Base-by-base conservation (phyloP, 495 filamentous ascomycete genomes). In the Neurospora intermedia region DNA sequence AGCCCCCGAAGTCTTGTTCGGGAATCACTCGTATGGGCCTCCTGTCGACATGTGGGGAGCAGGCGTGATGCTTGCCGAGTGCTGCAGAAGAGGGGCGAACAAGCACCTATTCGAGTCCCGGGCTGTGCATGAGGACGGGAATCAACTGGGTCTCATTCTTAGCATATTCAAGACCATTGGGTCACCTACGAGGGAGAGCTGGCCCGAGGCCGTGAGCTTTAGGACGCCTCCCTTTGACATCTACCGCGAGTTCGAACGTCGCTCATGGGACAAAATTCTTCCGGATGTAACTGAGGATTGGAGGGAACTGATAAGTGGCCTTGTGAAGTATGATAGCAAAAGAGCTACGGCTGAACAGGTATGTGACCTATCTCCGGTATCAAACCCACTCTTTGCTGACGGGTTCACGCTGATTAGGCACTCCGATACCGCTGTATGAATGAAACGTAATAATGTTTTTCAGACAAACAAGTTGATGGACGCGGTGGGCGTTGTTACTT, bases 161-260 rank as follows among this genome's bases (percentile, higher is more conserved):
- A 96, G 92, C 75, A 94, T 98, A 23, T 99, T 99, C 81, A 88
- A 89, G 80, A 94, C 88, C 15, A 82, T 98, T 38, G 96, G 96
- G 8, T 97, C 94, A 4, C 96, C 96, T 0, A 90, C 90, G 66
- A 81, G 86, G 54, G 84, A 89, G 43, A 88, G 78, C 0, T 99
- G 96, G 96, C 95, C 95, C 0, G 84, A 89, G 73, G 86, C 86
- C 6, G 74, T 59, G 23, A 71, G 69, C 23, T 87, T 85, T 31
- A 79, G 78, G 69, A 88, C 85, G 2, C 84, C 84, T 15, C 87
- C 87, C 0, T 89, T 87, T 74, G 83, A 86, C 69, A 86, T 87
- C 80, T 89, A 87, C 75, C 81, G 80, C 40, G 78, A 76, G 0
- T 89, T 87, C 73, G 79, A 82, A 45, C 78, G 79, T 54, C 76